phyloP scores from a whole-genome alignment of 1,284 basidiomycete genomes.

The Pyrrhoderma noxium region DNA sequence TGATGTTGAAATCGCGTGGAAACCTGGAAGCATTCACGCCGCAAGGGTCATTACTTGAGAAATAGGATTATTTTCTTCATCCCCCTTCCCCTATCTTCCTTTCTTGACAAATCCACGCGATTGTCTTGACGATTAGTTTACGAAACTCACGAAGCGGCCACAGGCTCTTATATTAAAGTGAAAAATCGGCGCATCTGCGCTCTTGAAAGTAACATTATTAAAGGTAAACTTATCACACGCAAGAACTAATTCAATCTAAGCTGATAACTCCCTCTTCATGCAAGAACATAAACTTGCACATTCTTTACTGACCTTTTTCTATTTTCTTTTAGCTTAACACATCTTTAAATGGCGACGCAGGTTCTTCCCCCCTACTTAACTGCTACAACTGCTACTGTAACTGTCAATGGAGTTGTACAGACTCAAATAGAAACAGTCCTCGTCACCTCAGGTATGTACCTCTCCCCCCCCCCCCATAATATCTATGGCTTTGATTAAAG shows the following conservation, averaged over 20 bases:
- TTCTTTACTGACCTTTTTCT: not conserved
- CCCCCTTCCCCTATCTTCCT: not conserved
- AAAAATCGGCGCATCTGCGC: slow-evolving; percentile 1
- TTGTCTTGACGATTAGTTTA: slow-evolving; percentile 6
- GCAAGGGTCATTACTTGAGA: not conserved
- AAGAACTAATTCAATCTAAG: no score
- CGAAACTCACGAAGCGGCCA: slow-evolving; percentile 12
- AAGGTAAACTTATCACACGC: no score
- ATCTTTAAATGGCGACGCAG: slow-evolving; percentile 14
- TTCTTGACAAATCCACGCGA: not conserved
- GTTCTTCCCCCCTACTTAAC: slow-evolving; percentile 14
- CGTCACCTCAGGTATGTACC: slow-evolving; percentile 1
- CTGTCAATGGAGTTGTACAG: slow-evolving; percentile 7
- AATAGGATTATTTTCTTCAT: not conserved
- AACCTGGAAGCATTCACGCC: slow-evolving; percentile 4
- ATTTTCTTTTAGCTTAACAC: not conserved
- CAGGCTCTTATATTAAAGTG: not conserved
- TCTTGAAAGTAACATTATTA: not conserved
- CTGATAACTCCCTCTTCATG: no score
- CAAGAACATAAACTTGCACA: not conserved
- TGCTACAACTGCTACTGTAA: slow-evolving; percentile 13
- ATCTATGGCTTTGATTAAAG: no score
- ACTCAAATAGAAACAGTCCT: slow-evolving; percentile 13
- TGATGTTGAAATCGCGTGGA: slow-evolving; percentile 3
- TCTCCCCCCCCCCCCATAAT: no score